phyloP scores from a whole-genome alignment of 2,329 filamentous ascomycete species.

The Clarireedia homoeocarpa region DNA sequence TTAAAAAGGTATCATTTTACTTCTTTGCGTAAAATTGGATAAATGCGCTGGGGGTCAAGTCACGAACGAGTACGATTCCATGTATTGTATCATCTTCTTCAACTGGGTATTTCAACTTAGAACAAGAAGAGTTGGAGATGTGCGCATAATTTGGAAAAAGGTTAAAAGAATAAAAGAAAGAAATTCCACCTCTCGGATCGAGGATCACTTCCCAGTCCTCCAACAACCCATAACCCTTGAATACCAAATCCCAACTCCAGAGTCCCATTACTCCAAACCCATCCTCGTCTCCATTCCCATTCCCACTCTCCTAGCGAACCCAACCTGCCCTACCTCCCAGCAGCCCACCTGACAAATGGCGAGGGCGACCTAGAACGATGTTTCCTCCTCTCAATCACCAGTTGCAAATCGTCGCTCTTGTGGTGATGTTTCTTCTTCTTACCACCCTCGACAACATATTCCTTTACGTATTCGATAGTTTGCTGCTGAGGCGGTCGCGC shows the following conservation, averaged over 20 bases:
- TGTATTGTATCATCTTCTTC: too few species aligned
- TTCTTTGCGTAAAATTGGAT: too few species aligned
- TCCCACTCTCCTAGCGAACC: too few species aligned
- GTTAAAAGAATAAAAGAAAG: background rate
- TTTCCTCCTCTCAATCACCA: conserved; percentile 9
- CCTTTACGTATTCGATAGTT: conserved; percentile 20
- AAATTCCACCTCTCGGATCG: background rate
- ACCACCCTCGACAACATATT: conserved; percentile 24
- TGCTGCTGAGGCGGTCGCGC: background rate
- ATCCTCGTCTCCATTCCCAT: background rate
- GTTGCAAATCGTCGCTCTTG: conserved; percentile 3
- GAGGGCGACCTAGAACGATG: background rate
- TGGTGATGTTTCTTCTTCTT: conserved; percentile 25
- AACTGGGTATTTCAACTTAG: too few species aligned
- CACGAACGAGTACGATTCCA: too few species aligned
- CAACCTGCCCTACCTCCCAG: background rate
- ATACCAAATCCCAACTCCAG: background rate
- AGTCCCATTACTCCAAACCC: background rate
- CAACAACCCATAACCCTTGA: background rate
- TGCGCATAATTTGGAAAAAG: background rate
- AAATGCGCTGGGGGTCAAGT: too few species aligned
- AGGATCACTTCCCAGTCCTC: too few species aligned
- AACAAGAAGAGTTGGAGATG: too few species aligned
- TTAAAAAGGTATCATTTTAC: background rate
- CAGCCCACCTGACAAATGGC: conserved; percentile 8